Conservation (phyloP, 192 early-diverging fungal genomes). For the Podila clonocystis region DNA sequence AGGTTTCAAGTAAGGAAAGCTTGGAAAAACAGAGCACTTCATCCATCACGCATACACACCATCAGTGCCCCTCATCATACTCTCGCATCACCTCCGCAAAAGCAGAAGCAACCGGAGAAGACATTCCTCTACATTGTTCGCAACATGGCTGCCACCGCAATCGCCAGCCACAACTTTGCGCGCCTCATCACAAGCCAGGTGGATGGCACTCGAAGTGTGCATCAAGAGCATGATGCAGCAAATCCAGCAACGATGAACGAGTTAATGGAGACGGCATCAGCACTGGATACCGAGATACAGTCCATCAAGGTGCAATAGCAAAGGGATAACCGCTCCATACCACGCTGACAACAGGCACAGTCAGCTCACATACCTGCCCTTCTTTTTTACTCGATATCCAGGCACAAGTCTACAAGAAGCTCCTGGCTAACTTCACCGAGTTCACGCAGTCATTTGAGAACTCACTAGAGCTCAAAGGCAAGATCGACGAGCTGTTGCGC, state of each 20-base stretch:
- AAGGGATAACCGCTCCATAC: too few relatives aligned
- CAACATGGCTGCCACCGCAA: constrained; percentile 21
- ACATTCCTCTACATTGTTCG: not conserved
- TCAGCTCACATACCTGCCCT: not conserved
- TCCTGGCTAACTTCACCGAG: constrained; percentile 40
- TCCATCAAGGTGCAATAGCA: constrained; percentile 12
- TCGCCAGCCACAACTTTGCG: constrained; percentile 29
- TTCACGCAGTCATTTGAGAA: constrained; percentile 42
- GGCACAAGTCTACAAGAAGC: constrained; percentile 49
- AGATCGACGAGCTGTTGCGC: constrained; percentile 22
- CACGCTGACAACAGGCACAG: not conserved
- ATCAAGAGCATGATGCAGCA: not conserved
- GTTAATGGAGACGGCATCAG: constrained; percentile 5
- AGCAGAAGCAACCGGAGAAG: not conserved
- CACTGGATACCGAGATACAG: constrained; percentile 36
- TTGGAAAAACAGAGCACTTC: too few relatives aligned
- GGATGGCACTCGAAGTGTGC: not conserved
- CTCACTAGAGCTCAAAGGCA: constrained; percentile 39
- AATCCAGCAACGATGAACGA: constrained; percentile 20
- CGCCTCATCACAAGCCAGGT: constrained; percentile 18
- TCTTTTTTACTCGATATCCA: not conserved
- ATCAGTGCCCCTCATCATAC: not conserved
- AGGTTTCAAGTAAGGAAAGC: too few relatives aligned
- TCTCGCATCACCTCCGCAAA: not conserved
- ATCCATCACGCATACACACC: not conserved